phyloP scores from a whole-genome alignment of 176 grass and related monocot genomes.

The Urochloa ruziziensis region DNA sequence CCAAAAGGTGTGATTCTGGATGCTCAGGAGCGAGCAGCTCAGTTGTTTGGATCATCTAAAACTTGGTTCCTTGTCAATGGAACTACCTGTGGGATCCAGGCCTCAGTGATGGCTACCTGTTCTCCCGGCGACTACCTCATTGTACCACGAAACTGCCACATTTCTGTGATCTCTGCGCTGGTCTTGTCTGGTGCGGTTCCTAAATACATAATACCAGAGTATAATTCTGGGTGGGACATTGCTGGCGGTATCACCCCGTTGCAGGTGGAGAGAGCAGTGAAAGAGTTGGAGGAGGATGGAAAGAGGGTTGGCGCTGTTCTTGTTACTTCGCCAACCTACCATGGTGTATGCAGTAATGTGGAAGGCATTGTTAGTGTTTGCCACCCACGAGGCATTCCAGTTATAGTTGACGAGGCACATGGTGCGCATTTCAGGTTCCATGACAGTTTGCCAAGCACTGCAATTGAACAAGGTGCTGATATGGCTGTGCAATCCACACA shows the following conservation, averaged over 20 bases:
- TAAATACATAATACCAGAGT: slow-evolving; percentile 84
- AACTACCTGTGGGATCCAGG: slow-evolving; percentile 84
- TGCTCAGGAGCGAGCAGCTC: slow-evolving; percentile 54
- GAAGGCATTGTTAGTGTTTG: slow-evolving; percentile 55
- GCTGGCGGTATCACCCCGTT: slow-evolving; percentile 49
- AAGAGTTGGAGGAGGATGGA: slow-evolving; percentile 52
- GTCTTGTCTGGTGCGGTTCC: slow-evolving; percentile 66
- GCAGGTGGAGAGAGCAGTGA: slow-evolving; percentile 56
- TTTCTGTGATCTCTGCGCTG: slow-evolving; percentile 77
- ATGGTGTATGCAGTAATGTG: slow-evolving; percentile 84
- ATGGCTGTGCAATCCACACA: slow-evolving; percentile 84
- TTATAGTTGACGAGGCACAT: slow-evolving; percentile 87
- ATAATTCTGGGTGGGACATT: slow-evolving; percentile 77
- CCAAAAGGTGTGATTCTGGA: slow-evolving; percentile 77
- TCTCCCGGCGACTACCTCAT: slow-evolving; percentile 56
- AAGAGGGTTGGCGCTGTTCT: slow-evolving; percentile 65
- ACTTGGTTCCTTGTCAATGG: slow-evolving; percentile 92
- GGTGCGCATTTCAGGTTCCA: slow-evolving; percentile 83
- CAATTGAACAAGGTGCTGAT: slow-evolving; percentile 76
- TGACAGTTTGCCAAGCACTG: slow-evolving; percentile 58
- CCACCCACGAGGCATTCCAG: slow-evolving; percentile 51
- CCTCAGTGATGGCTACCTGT: slow-evolving; percentile 88
- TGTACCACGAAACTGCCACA: slow-evolving; percentile 74
- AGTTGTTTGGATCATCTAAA: slow-evolving; percentile 66
- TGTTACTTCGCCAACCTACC: slow-evolving; percentile 85